These are phyloP conservation scores for Emmonsiellopsis sp. DNA, from an alignment of 2,329 filamentous ascomycete species.

Conservation along the genomic window DNA sequence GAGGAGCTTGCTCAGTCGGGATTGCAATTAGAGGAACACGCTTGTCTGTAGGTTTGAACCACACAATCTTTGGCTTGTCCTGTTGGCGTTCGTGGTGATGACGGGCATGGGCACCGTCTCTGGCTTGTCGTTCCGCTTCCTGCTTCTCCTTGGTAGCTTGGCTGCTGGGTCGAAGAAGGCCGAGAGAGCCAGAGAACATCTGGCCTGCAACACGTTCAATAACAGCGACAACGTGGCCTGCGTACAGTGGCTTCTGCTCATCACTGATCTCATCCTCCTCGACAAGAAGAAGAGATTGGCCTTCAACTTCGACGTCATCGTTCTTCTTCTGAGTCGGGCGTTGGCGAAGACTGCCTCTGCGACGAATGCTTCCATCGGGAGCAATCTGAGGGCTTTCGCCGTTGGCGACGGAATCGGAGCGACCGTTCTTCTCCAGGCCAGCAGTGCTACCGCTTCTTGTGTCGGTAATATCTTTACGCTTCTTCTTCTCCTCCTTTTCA, in stretches of 20 bases:
- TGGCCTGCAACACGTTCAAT: slow-evolving; percentile 95
- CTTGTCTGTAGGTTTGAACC: slow-evolving; percentile 99
- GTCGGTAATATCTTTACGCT: slow-evolving; percentile 96
- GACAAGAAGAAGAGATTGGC: slow-evolving; percentile 89
- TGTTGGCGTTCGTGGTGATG: slow-evolving; percentile 75
- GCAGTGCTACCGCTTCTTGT: slow-evolving; percentile 70
- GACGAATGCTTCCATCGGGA: slow-evolving; percentile 75
- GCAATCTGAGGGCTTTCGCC: slow-evolving; percentile 54
- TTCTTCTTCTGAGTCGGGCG: slow-evolving; percentile 99
- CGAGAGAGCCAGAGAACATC: slow-evolving; percentile 97
- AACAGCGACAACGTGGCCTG: slow-evolving; percentile 92
- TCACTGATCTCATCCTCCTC: slow-evolving; percentile 99
- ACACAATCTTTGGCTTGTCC: slow-evolving; percentile 99
- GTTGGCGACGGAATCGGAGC: slow-evolving; percentile 49
- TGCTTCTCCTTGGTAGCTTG: slow-evolving; percentile 99
- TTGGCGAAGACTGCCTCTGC: slow-evolving; percentile 90
- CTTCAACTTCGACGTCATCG: slow-evolving; percentile 96
- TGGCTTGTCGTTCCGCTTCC: slow-evolving; percentile 86
- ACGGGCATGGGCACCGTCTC: slow-evolving; percentile 67
- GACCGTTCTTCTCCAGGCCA: slow-evolving; percentile 53
- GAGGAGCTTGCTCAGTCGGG: slow-evolving; percentile 92
- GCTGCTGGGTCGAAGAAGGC: slow-evolving; percentile 87
- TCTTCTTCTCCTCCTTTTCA: slow-evolving; percentile 99
- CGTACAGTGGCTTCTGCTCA: slow-evolving; percentile 94
- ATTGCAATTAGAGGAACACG: slow-evolving; percentile 96